Evolutionary conservation across 805 yeast genomes (phyloP).

Genomic region (Maudiozyma saulgeensis): DNA sequence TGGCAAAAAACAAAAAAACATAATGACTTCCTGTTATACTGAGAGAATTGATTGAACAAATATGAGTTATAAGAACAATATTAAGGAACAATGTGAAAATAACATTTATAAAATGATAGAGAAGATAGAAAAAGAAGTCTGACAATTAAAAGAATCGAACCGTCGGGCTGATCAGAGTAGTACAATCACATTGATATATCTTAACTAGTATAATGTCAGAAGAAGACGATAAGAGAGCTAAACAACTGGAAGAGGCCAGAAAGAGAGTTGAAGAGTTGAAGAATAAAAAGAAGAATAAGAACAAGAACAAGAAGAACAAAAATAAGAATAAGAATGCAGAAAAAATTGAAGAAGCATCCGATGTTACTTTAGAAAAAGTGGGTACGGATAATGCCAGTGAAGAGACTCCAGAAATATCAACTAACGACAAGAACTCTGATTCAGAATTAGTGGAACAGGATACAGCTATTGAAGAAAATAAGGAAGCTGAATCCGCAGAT

Average conservation of each 20-base stretch:
- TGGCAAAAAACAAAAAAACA: too few species aligned
- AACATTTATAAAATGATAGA: too few species aligned
- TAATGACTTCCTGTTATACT: too few species aligned
- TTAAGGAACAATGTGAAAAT: too few species aligned
- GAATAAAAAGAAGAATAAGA: constrained; percentile 44
- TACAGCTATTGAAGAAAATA: too few species aligned
- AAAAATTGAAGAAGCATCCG: neutral
- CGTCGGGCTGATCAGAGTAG: too few species aligned
- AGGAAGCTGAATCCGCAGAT: neutral
- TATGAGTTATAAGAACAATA: too few species aligned
- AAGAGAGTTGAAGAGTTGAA: constrained; percentile 64
- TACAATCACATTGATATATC: too few species aligned
- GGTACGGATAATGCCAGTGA: constrained; percentile 4
- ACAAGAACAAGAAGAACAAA: constrained; percentile 32
- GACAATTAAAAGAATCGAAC: too few species aligned
- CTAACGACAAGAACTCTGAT: constrained; percentile 1
- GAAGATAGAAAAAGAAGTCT: too few species aligned
- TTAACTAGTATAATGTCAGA: constrained; percentile 9
- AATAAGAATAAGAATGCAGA: constrained; percentile 10
- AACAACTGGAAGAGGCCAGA: constrained; percentile 64
- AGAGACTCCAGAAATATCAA: constrained; percentile 5
- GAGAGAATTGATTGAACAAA: too few species aligned
- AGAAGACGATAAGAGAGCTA: constrained; percentile 38
- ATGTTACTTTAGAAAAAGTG: neutral
- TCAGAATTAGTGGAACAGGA: neutral